These are phyloP conservation scores for Puccinia novopanici DNA, from an alignment of 1,284 basidiomycete species.

Conservation along the genomic window DNA sequence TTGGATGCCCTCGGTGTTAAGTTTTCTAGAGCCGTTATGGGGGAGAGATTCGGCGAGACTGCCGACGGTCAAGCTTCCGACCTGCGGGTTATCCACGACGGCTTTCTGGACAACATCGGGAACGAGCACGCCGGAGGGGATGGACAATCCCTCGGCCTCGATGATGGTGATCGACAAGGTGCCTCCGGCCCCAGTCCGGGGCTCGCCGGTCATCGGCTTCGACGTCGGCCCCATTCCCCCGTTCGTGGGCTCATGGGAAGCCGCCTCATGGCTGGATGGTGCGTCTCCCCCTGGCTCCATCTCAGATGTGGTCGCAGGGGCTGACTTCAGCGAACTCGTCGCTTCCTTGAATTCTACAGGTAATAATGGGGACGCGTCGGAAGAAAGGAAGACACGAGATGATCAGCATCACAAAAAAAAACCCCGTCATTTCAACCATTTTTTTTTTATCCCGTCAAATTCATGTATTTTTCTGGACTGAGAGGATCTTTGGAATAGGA, in stretches of 20 bases:
- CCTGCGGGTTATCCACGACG: constrained; percentile 38
- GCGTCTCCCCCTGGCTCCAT: neutral
- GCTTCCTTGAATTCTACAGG: constrained; percentile 17
- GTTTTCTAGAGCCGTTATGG: constrained; percentile 9
- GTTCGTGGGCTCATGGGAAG: no score
- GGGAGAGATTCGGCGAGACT: constrained; percentile 25
- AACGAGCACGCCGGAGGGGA: constrained; percentile 19
- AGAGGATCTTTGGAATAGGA: no score
- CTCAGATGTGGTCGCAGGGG: neutral
- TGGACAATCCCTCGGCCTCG: constrained; percentile 41
- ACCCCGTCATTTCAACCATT: neutral
- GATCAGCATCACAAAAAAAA: neutral
- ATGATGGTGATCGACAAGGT: constrained; percentile 49
- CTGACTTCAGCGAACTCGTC: constrained; percentile 14
- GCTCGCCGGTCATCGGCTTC: neutral
- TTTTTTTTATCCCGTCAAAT: neutral
- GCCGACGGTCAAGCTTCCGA: constrained; percentile 39
- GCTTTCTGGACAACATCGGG: constrained; percentile 37
- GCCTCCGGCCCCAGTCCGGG: constrained; percentile 10
- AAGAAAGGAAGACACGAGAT: no score
- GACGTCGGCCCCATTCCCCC: neutral
- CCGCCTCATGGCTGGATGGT: neutral
- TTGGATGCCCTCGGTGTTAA: constrained; percentile 15
- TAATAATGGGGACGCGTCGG: neutral
- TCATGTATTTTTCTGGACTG: neutral